Evolutionary conservation across 208 protist genomes (phyloP), one percentile per base, ranked within the genome.

Genomic region (Leishmania guyanensis): DNA sequence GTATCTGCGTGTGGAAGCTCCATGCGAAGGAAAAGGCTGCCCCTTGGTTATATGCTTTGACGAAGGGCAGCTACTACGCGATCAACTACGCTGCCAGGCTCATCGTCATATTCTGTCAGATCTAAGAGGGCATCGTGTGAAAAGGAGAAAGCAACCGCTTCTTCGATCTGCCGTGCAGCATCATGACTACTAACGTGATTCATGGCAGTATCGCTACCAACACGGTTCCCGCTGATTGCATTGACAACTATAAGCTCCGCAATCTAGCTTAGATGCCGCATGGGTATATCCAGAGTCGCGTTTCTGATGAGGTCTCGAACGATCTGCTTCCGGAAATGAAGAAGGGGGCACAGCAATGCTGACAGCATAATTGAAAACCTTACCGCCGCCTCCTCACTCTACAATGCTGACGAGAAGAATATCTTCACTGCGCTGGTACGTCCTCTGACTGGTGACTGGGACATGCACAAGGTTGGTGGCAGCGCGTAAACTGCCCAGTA

Each of bases 11-110:
- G 43, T 92, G 82, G 77, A 77, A 78, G 29, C 76, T 90, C 53
- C 53, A 75, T 12, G 70, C 89, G 14, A 85, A 86, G 54, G 89
- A 84, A 5, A 85, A 78, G 51, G 88, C 88, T 0, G 80, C 72
- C 33, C 86, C 90, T 75, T 90, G 81, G 0, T 94, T 87, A 0
- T 86, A 74, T 58, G 84, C 74, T 0, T 76, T 90, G 22, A 92
- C 88, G n/a, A 80, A 84, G 46, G 81, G 64, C 2, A 85, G 85
- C 56, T 92, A 87, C 77, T 91, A 94, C 75, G 82, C 86, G 4
- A 87, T 92, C 54, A 86, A 92, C 71, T 91, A 92, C 75, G 91
- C 86, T 0, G 80, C 83, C 5, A 90, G 81, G 72, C 82, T 92
- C 4, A 86, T 89, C 62, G 84, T 91, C 6, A 91, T 89, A 60